Evolutionary conservation across 2,329 filamentous ascomycete species (phyloP), one percentile per base, ranked within the genome.

Genomic region (Pseudogymnoascus sp.): DNA sequence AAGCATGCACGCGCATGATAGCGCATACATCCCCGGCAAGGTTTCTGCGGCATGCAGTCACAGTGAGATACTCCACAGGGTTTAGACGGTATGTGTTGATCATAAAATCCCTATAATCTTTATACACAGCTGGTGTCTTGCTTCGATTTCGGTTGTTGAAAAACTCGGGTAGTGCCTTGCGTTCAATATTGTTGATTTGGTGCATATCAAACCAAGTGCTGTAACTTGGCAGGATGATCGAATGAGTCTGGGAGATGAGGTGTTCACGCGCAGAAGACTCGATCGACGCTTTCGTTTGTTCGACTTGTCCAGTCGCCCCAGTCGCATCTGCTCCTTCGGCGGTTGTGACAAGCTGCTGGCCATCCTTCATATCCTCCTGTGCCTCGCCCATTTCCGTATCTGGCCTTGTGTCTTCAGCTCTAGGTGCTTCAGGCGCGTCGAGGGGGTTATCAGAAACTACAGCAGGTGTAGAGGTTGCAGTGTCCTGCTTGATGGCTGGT

Each of bases 181-280:
- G 90, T 79, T 99, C 95, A 70, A 97, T 89, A 65, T 86, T 85
- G 76, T 97, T 90, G 72, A 99, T 89, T 60, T 85, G 82, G 74
- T 93, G 90, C 93, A 99, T 97, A 76, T 99, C 95, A 75, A 99
- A 99, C 95, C 95, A 99, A 13, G 90, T 95, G 73, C 92, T 96
- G 77, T 99, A 99, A 75, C 93, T 97, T 21, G 95, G 95, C 21
- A 99, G 85, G 67, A 99, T 93, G 72, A 97, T 97, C 66, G 93
- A 88, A 73, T 97, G 93, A 44, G 92, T 96, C 78, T 99, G 95
- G 13, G 91, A 86, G 66, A 96, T 90, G 63, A 99, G 86, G 72
- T 97, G 93, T 70, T 93, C 90, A 68, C 93, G 90, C 61, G 95
- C 96, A 3, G 91, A 88, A 47, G 89, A 87, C 78, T 97, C 93